Percentiles rank a stretch among this genome's conserved stretches.
Evolutionary conservation across 352 stramenopile species (phyloP).

Genomic region (Phytophthora constricta): DNA sequence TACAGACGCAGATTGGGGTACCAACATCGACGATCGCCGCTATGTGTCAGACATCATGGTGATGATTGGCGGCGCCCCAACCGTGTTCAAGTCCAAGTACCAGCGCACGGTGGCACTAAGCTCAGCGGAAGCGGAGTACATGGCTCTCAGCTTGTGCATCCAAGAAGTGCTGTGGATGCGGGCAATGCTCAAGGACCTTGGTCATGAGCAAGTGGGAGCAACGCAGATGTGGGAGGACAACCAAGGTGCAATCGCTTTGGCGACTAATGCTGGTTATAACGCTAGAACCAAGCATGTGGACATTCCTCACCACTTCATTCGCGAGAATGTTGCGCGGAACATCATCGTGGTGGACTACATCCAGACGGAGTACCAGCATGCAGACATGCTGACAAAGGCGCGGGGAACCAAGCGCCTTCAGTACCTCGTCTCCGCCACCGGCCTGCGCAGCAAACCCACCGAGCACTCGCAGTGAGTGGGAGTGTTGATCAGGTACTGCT

Average conservation of each 20-base stretch:
- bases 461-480: constrained; percentile 12
- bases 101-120: neutral
- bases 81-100: neutral
- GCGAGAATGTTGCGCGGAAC: constrained; percentile 3
- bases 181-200: neutral
- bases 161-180: constrained; percentile 4
- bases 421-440: constrained; percentile 9
- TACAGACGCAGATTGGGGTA: neutral
- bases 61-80: neutral
- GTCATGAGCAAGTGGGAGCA: neutral
- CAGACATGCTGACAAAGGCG: constrained; percentile 7
- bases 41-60: neutral
- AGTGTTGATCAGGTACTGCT: too few relatives aligned
- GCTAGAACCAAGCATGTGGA: constrained; percentile 4
- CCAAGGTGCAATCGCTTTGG: constrained; percentile 7
- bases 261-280: constrained; percentile 5
- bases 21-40: neutral
- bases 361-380: constrained; percentile 7
- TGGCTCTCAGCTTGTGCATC: neutral
- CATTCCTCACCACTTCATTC: constrained; percentile 17
- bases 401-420: constrained; percentile 9
- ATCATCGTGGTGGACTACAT: constrained; percentile 11
- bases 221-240: constrained; percentile 5
- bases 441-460: too few relatives aligned
- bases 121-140: constrained; percentile 8